Evolutionary conservation across 2,329 filamentous ascomycete genomes (phyloP), one percentile per base, ranked within the genome.

Genomic region (Microcyclospora tardicrescens): DNA sequence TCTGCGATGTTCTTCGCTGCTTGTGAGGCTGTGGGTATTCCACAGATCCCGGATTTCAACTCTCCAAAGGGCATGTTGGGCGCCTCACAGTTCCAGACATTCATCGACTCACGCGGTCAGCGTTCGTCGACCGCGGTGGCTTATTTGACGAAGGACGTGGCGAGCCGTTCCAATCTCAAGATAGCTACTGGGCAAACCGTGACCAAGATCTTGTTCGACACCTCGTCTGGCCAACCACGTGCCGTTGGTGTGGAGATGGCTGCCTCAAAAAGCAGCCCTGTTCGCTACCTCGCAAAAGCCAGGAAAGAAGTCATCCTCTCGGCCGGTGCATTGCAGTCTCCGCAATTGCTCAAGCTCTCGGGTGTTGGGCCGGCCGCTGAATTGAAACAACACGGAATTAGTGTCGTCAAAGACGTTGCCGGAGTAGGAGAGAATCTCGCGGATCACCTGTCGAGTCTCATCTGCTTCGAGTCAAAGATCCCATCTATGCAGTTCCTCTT

Each of bases 301-400:
- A 44, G 33, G 13, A 40, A 34, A 39, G 75, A 79, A 48, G 64
- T 79, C 11, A 66, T 81, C 19, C 53, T 81, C 2, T 66, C 68
- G 2, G 74, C 73, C 0, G 77, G 76, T 0, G 66, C 64, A n/a
- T 58, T 71, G 24, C 65, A 67, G 49, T 73, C 71, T n/a, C 76
- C 67, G 3, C 70, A 68, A 52, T 57, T 74, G n/a, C 64, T 71
- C 10, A 74, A 79, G 43, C 59, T 77, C 1, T 77, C 72, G 0
- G 75, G 75, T 0, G 64, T 79, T 16, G 75, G 75, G 8, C 16
- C 2, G 16, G 30, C 55, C 14, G 61, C 65, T 0, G 63, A 61
- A 2, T 63, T 75, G 4, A 59, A 65, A 1, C 45, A 68, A 27
- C 36, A 33, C 27, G 33, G 38, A 10, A 49, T 53, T 31, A 40